These are phyloP conservation scores for Cladosporium austrohemisphaericum DNA, from an alignment of 2,329 filamentous ascomycete species.

Conservation along the genomic window DNA sequence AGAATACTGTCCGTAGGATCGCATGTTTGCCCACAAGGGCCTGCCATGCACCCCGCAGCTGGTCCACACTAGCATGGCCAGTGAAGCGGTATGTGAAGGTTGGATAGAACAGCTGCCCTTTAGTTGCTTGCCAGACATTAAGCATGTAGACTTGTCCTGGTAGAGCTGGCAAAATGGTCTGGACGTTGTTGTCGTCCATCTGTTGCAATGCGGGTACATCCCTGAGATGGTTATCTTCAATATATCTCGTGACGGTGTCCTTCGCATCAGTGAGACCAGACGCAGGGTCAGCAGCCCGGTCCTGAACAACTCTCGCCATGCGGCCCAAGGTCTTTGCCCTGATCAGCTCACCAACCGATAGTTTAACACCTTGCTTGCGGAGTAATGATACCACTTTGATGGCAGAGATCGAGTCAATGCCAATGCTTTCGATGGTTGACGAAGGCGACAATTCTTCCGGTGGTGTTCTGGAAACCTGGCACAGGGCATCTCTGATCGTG, in stretches of 20 bases:
- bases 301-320: constrained; percentile 49
- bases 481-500: constrained; percentile 35
- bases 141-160: constrained; percentile 81
- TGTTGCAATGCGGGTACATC: constrained; percentile 21
- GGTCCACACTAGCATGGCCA: constrained; percentile 35
- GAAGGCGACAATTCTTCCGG: constrained; percentile 55
- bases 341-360: constrained; percentile 70
- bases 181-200: constrained; percentile 47
- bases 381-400: constrained; percentile 77
- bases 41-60: constrained; percentile 60
- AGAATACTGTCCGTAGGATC: constrained; percentile 67
- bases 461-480: constrained; percentile 58
- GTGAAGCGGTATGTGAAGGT: constrained; percentile 61
- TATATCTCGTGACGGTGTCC: constrained; percentile 19
- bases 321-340: constrained; percentile 60
- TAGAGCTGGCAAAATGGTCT: constrained; percentile 63
- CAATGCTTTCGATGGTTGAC: constrained; percentile 74
- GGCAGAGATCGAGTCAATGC: constrained; percentile 85
- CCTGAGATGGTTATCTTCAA: constrained; percentile 16
- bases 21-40: constrained; percentile 53
- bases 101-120: constrained; percentile 67
- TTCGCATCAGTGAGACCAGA: constrained; percentile 33
- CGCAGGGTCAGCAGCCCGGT: neutral
- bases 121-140: constrained; percentile 66
- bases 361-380: constrained; percentile 56